Evolutionary conservation across 2,329 filamentous ascomycete species (phyloP), one percentile per base, ranked within the genome.

Genomic region (Leptographium galeiforme): DNA sequence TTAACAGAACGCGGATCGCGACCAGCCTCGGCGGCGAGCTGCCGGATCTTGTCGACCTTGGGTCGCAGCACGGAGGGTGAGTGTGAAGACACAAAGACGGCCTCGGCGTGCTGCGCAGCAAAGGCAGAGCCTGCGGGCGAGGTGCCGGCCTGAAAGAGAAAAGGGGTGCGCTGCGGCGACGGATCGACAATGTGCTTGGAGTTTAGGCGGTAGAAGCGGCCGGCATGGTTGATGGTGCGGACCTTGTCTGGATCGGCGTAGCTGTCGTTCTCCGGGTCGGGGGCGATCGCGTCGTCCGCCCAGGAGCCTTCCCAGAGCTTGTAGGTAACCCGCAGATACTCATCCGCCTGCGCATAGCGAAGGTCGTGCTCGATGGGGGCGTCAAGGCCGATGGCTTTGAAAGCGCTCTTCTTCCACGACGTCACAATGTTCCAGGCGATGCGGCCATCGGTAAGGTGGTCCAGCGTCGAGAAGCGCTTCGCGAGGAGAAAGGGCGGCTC

Each of bases 381-480:
- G 2, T 55, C 51, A 11, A 57, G 50, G 25, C 59, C 58, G 12
- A 61, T 55, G 10, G 57, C 57, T 18, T 56, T 50, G 19, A 56
- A 57, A 3, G 58, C 57, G 11, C 53, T 49, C 43, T 54, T 55
- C 44, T 55, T 57, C 55, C 55, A 61, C 14, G 55, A 56, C 11
- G 60, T 62, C 3, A 62, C 60, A 44, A 61, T 56, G 45, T 62
- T 61, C 60, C 60, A 62, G 1, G 53, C 54, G 6, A 59, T 48
- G 38, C 58, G 57, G 6, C 58, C 58, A 13, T 46, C 19, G 2
- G 56, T 59, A 12, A 59, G 18, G 43, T 59, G 56, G 49, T 59
- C 58, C 2, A 59, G 53, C 11, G 58, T 57, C 2, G 53, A 55
- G 33, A 59, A 58, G 19, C 55, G 49, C 48, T 55, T 55, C 2